Conservation (phyloP, 495 filamentous ascomycete genomes). For the Bacidia rubella region DNA sequence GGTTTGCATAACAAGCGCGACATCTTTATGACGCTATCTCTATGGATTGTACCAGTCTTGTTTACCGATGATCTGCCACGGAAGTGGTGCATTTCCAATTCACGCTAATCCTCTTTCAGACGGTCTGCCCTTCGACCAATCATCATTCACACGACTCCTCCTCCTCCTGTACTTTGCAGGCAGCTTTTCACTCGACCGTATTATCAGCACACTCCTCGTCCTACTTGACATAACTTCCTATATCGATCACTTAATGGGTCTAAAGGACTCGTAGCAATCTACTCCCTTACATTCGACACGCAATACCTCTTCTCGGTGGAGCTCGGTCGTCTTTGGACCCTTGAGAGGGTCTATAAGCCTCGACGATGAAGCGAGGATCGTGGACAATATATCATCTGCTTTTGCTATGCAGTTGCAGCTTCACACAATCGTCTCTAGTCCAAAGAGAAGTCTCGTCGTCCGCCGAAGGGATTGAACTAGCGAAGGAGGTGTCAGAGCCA, state of each 20-base stretch:
- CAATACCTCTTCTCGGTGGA: not conserved
- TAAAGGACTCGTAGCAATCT: not conserved
- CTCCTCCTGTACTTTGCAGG: not conserved
- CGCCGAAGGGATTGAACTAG: conserved; percentile 12
- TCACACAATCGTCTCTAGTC: not conserved
- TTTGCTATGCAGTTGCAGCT: not conserved
- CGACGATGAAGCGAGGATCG: not conserved
- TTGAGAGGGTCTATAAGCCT: not conserved
- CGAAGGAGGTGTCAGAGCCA: conserved; percentile 8
- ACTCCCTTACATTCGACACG: not conserved
- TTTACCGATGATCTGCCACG: not conserved
- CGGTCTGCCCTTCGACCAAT: not conserved
- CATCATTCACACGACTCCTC: not conserved
- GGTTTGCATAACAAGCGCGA: no score
- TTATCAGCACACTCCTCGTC: no score
- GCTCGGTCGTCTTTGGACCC: not conserved
- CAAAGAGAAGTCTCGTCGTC: conserved; percentile 12
- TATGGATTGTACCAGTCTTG: not conserved
- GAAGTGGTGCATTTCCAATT: not conserved
- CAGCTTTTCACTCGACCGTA: not conserved
- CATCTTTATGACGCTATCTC: not conserved
- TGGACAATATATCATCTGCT: not conserved
- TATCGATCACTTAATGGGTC: not conserved
- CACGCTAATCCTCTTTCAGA: not conserved
- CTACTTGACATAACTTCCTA: not conserved